Percentiles rank a stretch among this genome's conserved stretches.
Evolutionary conservation across 148 eudicot genomes (phyloP).

Genomic region (Polygonum aviculare): DNA sequence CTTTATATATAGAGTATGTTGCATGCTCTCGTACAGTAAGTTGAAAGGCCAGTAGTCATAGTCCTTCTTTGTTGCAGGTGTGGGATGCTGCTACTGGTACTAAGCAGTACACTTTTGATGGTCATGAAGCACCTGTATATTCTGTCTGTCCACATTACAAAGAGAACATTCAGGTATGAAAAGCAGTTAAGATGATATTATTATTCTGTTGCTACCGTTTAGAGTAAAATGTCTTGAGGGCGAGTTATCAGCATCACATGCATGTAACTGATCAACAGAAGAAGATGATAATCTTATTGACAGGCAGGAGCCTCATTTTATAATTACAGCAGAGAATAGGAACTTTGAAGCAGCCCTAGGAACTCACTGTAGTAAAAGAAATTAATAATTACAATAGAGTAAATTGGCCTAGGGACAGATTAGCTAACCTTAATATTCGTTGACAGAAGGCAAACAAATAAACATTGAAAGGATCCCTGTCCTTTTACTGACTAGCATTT

Average conservation of each 20-base stretch:
- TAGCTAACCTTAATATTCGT: too few species aligned
- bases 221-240: not conserved
- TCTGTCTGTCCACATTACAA: conserved; percentile 37
- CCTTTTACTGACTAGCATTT: not conserved
- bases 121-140: conserved; percentile 44
- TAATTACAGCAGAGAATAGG: too few species aligned
- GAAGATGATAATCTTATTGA: too few species aligned
- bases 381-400: too few species aligned
- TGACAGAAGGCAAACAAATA: not conserved
- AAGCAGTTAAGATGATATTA: not conserved
- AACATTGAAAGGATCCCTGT: not conserved
- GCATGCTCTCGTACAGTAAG: not conserved
- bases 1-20: not conserved
- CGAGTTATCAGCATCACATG: not conserved
- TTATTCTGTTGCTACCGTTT: not conserved
- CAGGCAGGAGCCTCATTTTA: too few species aligned
- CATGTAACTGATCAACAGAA: conserved; percentile 2
- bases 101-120: conserved; percentile 32
- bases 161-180: conserved; percentile 31
- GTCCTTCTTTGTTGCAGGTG: conserved; percentile 21
- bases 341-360: too few species aligned
- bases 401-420: too few species aligned
- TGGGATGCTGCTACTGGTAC: conserved; percentile 42
- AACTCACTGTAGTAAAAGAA: too few species aligned
- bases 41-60: not conserved